A percentile compares a stretch with the other conserved stretches of the same genome.
Conservation (phyloP, 2,329 filamentous ascomycete genomes). For the Aaosphaeria pasadenensis region DNA sequence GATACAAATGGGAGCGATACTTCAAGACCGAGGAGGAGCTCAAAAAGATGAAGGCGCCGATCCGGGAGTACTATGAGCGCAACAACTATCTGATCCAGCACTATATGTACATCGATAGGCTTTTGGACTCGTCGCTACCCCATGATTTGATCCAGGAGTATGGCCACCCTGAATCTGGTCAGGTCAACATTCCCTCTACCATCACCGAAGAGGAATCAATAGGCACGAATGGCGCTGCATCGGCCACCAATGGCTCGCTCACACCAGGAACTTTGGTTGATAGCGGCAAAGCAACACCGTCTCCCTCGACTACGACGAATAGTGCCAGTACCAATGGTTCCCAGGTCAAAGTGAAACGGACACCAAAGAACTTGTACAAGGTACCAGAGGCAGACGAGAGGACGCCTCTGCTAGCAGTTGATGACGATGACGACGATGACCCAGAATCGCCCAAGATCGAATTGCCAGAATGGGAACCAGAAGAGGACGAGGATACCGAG, state of each 20-base stretch:
- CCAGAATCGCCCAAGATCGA: slow-evolving; percentile 46
- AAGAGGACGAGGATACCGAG: slow-evolving; percentile 70
- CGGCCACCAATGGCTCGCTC: slow-evolving; percentile 13
- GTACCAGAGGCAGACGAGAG: slow-evolving; percentile 60
- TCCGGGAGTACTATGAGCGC: slow-evolving; percentile 83
- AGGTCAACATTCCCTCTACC: slow-evolving; percentile 65
- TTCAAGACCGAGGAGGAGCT: slow-evolving; percentile 79
- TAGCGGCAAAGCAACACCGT: slow-evolving; percentile 8
- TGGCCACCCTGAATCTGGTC: slow-evolving; percentile 58
- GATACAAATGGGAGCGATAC: slow-evolving; percentile 82
- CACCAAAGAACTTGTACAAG: slow-evolving; percentile 82
- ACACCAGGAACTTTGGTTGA: slow-evolving; percentile 15
- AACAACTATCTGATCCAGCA: slow-evolving; percentile 87
- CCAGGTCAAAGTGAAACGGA: slow-evolving; percentile 44
- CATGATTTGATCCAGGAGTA: slow-evolving; percentile 92
- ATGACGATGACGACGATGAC: slow-evolving; percentile 39
- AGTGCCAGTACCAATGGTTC: slow-evolving; percentile 33
- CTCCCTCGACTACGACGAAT: slow-evolving; percentile 10
- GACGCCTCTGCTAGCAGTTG: slow-evolving; percentile 55
- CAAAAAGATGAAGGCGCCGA: slow-evolving; percentile 65
- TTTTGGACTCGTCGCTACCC: slow-evolving; percentile 89
- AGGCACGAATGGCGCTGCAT: slow-evolving; percentile 6
- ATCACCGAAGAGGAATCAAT: slow-evolving; percentile 65
- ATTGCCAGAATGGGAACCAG: slow-evolving; percentile 65
- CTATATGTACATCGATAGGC: slow-evolving; percentile 87